Evolutionary conservation across 805 yeast species (phyloP), one percentile per base, ranked within the genome.

Genomic region (Ogataea methanolica): DNA sequence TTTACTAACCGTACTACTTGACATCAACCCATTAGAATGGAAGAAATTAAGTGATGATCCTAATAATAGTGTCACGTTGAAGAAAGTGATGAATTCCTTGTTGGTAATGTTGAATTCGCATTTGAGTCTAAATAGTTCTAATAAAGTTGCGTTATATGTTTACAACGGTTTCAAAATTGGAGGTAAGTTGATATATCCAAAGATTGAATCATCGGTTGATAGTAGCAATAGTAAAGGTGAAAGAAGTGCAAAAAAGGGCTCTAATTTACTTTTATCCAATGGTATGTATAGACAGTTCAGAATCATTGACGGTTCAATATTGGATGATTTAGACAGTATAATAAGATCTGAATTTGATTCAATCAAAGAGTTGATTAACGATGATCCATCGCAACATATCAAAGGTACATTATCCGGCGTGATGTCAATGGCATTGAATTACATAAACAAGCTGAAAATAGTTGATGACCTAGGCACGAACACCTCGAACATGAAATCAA

Each of bases 241-340:
- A 21, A 37, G 47, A 42, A 31, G 46, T 40, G 39, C 37, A n/a
- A 43, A 36, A 40, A 44, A 46, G 6, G 23, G 42, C 14, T 44
- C 50, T 17, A 48, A 55, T 3, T 61, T 56, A 17, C 60, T 75
- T 46, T 68, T 80, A 41, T 73, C 77, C 60, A 59, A 72, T 43
- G 83, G 81, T 39, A 88, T 92, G 88, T 89, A 92, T 61, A 73
- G 96, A 51, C 96, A 87, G 60, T 92, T 92, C 59, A 75, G 85
- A 52, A 72, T 79, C 37, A 83, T 92, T 29, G 96, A 90, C 63
- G 91, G 87, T 46, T 69, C 81, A 0, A 82, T 92, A 0, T 62
- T 88, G 15, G 74, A 74, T 36, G 82, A 81, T 43, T 61, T 91
- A 31, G 77, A 80, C 44, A 53, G 60, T 1, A 67, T 82, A 21